phyloP scores from a whole-genome alignment of 805 yeast species.

The Lipomyces sp. region DNA sequence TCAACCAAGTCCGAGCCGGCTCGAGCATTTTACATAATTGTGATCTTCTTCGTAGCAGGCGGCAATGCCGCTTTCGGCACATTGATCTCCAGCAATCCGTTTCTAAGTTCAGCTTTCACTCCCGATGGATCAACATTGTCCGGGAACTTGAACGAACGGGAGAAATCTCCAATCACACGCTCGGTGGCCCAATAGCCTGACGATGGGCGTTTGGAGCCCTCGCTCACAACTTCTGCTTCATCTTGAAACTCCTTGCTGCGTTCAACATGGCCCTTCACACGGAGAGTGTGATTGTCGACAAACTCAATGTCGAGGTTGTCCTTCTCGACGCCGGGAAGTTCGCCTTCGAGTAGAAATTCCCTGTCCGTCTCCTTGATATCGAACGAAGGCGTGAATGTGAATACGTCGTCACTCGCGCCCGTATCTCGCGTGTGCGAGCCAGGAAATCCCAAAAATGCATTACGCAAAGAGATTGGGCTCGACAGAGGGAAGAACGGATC shows the following conservation, averaged over 20 bases:
- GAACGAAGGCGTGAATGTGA: slow-evolving; percentile 29
- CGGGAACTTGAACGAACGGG: slow-evolving; percentile 37
- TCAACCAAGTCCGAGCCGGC: not conserved
- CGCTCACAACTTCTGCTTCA: not conserved
- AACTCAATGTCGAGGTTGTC: slow-evolving; percentile 34
- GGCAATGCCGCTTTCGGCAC: slow-evolving; percentile 32
- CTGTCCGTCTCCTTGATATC: slow-evolving; percentile 36
- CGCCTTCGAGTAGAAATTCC: slow-evolving; percentile 35
- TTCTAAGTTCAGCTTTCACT: slow-evolving; percentile 33
- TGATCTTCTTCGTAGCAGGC: slow-evolving; percentile 15
- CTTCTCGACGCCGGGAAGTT: slow-evolving; percentile 36
- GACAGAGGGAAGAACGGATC: slow-evolving; percentile 15
- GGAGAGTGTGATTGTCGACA: slow-evolving; percentile 32
- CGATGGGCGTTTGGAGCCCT: not conserved
- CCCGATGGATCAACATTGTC: slow-evolving; percentile 27
- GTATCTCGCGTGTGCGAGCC: not conserved
- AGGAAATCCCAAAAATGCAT: not conserved
- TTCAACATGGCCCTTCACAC: slow-evolving; percentile 33
- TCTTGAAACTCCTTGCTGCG: slow-evolving; percentile 25
- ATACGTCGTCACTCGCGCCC: not conserved
- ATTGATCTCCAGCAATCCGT: slow-evolving; percentile 31
- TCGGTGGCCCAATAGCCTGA: slow-evolving; percentile 35
- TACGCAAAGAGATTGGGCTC: slow-evolving; percentile 7
- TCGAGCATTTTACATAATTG: not conserved
- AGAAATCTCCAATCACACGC: slow-evolving; percentile 33